Evolutionary conservation across 164 flowering plant species (phyloP), one percentile per base, ranked within the genome.

Genomic region (Sextonia rubra): DNA sequence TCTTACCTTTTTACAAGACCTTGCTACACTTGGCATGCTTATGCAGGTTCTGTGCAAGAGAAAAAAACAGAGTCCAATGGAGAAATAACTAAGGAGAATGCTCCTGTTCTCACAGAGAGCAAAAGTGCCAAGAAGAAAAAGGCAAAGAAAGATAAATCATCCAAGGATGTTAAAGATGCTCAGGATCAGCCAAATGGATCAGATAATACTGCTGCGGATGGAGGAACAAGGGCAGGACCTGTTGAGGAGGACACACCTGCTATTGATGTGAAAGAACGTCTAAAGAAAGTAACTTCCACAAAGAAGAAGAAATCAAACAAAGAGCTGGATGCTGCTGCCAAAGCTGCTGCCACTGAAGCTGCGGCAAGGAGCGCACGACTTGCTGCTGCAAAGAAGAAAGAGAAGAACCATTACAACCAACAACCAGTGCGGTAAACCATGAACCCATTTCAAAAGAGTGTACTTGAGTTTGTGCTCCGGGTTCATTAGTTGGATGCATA

Each of bases 311-410:
- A 94, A 76, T 90, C 97, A 0, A 83, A 77, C 56, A 95, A 91
- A 74, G 99, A 95, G 82, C 82, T 89, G 88, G 97, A 89, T 79
- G 82, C 86, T 76, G 93, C 97, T 65, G 91, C 97, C 17, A 86
- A 71, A 85, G 94, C 95, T 65, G 98, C 94, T 61, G 95, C 97
- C 2, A 66, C 75, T 29, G 97, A 90, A 79, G 94, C 93, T 48
- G 90, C 94, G 47, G 88, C 91, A n/a, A 88, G 97, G 82, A 85
- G 79, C 74, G 92, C 95, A 58, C 90, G 71, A 77, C 90, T 94
- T 63, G 98, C 97, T 49, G 99, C 99, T 24, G 97, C 98, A 58
- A 96, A 96, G 91, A 96, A 96, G 81, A 96, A 91, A 76, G 94
- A 91, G 81, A 91, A 90, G 82, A 86, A 82, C 72, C 97, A 91